phyloP scores from a whole-genome alignment of 805 yeast genomes.

The Lachancea lanzarotensis region DNA sequence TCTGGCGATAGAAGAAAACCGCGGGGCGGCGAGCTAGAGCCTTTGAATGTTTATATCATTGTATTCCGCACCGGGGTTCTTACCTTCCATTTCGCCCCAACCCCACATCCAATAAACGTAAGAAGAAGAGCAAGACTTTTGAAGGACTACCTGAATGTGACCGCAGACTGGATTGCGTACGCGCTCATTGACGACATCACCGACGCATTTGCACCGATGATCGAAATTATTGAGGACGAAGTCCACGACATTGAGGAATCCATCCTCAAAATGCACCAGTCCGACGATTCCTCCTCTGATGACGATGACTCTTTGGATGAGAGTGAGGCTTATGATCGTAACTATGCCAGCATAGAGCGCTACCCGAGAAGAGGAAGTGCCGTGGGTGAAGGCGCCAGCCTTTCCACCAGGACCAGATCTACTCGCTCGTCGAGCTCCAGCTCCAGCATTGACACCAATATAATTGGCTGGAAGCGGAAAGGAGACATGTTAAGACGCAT shows the following conservation, averaged over 20 bases:
- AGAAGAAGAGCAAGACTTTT: conserved; percentile 85
- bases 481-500: conserved; percentile 93
- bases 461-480: conserved; percentile 77
- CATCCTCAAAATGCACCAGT: conserved; percentile 79
- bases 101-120: conserved; percentile 94
- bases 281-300: conserved; percentile 38
- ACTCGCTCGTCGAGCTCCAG: conserved; percentile 24
- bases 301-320: conserved; percentile 31
- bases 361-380: conserved; percentile 8
- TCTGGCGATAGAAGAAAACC: conserved; percentile 42
- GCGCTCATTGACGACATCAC: conserved; percentile 95
- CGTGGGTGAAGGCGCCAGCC: conserved; percentile 11
- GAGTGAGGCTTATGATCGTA: conserved; percentile 34
- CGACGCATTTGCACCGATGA: conserved; percentile 96
- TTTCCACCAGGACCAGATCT: conserved; percentile 13
- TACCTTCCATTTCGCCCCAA: conserved; percentile 89
- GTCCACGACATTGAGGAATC: conserved; percentile 93
- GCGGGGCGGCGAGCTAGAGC: conserved; percentile 58
- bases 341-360: conserved; percentile 19
- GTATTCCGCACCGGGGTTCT: conserved; percentile 88
- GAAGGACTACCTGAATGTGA: conserved; percentile 80
- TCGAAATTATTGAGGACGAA: conserved; percentile 88
- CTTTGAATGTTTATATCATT: conserved; percentile 86
- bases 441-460: conserved; percentile 35
- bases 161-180: conserved; percentile 95